Evolutionary conservation across 306 rosid species (phyloP).

Genomic region (Luffa aegyptiaca): DNA sequence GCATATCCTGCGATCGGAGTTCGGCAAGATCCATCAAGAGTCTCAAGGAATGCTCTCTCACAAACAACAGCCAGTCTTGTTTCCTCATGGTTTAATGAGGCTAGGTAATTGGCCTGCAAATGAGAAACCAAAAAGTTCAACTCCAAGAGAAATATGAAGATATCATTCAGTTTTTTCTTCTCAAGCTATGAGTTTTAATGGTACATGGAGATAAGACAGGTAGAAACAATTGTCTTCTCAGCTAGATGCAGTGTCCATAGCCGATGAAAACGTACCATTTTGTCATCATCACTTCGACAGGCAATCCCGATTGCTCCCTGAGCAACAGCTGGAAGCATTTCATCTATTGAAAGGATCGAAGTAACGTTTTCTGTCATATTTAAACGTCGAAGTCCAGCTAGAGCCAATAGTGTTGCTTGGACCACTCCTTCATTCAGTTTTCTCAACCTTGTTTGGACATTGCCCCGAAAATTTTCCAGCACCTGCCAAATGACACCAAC

Average conservation of each 20-base stretch:
- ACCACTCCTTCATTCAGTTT: constrained; percentile 82
- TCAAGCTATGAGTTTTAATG: not conserved
- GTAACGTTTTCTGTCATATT: constrained; percentile 47
- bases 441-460: constrained; percentile 80
- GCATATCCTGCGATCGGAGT: constrained; percentile 94
- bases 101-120: constrained; percentile 61
- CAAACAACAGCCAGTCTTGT: constrained; percentile 72
- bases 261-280: constrained; percentile 45
- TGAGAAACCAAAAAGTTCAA: not conserved
- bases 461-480: constrained; percentile 88
- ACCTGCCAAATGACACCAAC: constrained; percentile 41
- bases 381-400: constrained; percentile 90
- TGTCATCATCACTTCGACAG: constrained; percentile 48
- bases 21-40: constrained; percentile 81
- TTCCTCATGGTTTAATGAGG: constrained; percentile 73
- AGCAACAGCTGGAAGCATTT: constrained; percentile 69
- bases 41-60: constrained; percentile 74
- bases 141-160: not conserved
- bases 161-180: no score
- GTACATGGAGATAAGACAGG: not conserved
- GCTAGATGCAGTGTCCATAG: not conserved
- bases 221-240: not conserved
- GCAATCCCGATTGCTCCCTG: constrained; percentile 64
- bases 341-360: constrained; percentile 37
- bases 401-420: constrained; percentile 87